These are phyloP conservation scores for Dothidotthia symphoricarpi DNA, from an alignment of 2,329 filamentous ascomycete species.

Conservation along the genomic window DNA sequence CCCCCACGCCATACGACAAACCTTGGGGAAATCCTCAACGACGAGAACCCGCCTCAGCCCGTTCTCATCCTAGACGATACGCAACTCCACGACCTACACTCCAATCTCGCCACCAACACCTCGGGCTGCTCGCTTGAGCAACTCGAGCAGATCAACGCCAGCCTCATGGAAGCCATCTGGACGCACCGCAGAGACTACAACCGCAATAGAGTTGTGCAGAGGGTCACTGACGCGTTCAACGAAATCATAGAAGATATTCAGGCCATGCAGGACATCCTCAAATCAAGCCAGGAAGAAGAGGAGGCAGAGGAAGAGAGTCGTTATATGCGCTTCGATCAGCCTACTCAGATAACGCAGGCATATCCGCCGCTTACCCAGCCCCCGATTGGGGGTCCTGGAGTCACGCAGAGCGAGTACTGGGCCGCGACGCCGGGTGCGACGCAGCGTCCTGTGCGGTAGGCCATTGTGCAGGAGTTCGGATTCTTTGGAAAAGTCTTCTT, in stretches of 20 bases:
- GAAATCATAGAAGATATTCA: conserved; percentile 69
- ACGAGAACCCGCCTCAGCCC: conserved; percentile 29
- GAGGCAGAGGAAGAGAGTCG: conserved; percentile 12
- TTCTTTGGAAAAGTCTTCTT: too few relatives aligned
- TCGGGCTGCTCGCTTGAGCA: conserved; percentile 87
- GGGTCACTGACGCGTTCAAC: conserved; percentile 71
- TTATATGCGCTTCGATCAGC: too few relatives aligned
- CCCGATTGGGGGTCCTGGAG: too few relatives aligned
- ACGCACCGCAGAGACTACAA: conserved; percentile 76
- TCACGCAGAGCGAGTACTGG: too few relatives aligned
- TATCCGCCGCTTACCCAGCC: too few relatives aligned
- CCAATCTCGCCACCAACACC: conserved; percentile 64
- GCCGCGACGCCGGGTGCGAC: too few relatives aligned
- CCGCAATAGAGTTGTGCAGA: conserved; percentile 66
- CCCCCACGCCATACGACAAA: conserved; percentile 36
- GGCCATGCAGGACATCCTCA: conserved; percentile 47
- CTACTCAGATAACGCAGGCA: too few relatives aligned
- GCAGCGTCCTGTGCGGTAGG: too few relatives aligned
- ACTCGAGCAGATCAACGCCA: conserved; percentile 86
- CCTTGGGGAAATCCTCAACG: conserved; percentile 46
- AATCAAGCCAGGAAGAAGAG: conserved; percentile 40
- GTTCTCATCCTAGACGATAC: conserved; percentile 49
- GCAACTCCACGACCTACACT: conserved; percentile 59
- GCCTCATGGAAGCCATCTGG: conserved; percentile 91
- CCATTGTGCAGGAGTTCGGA: too few relatives aligned